Evolutionary conservation across 331 rosid species (phyloP), one percentile per base, ranked within the genome.

Genomic region (Saraca asoca): DNA sequence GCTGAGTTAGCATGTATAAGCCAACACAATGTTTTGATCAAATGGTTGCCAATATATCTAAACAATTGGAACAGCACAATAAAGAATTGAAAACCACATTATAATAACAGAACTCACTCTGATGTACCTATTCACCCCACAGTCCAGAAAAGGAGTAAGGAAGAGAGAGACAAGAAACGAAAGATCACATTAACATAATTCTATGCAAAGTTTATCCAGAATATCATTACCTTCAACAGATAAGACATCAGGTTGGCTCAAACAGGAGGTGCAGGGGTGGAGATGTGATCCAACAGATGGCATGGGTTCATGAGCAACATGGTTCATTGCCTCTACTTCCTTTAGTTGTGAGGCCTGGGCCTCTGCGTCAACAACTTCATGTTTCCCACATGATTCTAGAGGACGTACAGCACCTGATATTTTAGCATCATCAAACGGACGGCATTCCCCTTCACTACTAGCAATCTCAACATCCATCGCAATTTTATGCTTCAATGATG

Each of bases 281-380:
- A 90, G 97, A 69, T 68, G 64, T 33, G 64, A 67, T 52, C 77
- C 81, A 39, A 62, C 71, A 68, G 83, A 66, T 39, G 66, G 61
- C 68, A 61, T 72, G 14, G 73, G 75, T 51, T 72, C 83, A 66
- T 69, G 78, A n/a, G 72, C 58, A 67, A 54, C 69, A 81, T 78
- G 74, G 64, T 63, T 62, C 48, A 56, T 65, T 78, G 66, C 42
- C 17, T 67, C 81, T 7, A 76, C 49, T 64, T 78, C 85, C 71
- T 67, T 72, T 41, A 51, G 76, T 74, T 77, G 85, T 61, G 73
- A 68, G 31, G 73, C 73, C 63, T 35, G 81, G 55, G 76, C 81
- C 78, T 90, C 95, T 69, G 61, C 66, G 61, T 85, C 88, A 65
- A 80, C 82, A 81, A 78, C 85, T 81, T 85, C 90, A 13, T 82